Percentiles rank a stretch among this genome's conserved stretches.
phyloP scores from a whole-genome alignment of 768 basidiomycete species.

The Pleurotus platypus region DNA sequence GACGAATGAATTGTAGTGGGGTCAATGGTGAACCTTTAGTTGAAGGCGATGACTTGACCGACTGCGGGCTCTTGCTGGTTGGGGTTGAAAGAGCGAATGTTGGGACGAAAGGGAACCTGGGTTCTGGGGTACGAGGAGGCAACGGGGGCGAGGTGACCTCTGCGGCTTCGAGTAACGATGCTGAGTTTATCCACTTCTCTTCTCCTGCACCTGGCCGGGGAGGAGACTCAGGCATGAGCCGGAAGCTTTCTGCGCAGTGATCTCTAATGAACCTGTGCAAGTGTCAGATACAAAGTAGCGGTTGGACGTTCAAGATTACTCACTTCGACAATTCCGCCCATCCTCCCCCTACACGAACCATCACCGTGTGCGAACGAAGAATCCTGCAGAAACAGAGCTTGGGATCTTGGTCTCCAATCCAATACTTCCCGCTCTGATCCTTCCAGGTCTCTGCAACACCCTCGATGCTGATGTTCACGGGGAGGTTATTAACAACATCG shows the following conservation, averaged over 20 bases:
- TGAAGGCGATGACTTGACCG: conserved; percentile 47
- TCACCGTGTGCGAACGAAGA: conserved; percentile 86
- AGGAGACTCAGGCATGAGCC: conserved; percentile 65
- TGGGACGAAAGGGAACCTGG: conserved; percentile 50
- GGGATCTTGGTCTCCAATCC: conserved; percentile 91
- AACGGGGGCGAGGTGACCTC: conserved; percentile 29
- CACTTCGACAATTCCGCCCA: conserved; percentile 92
- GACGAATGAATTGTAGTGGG: conserved; percentile 81
- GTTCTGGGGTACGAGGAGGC: conserved; percentile 68
- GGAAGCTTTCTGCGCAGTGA: conserved; percentile 82
- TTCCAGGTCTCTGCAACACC: conserved; percentile 83
- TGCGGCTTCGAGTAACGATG: conserved; percentile 62
- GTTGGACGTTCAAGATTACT: conserved; percentile 20
- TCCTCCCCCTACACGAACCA: conserved; percentile 95
- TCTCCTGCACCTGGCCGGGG: conserved; percentile 49
- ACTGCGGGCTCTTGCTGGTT: conserved; percentile 46
- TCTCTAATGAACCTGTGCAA: conserved; percentile 73
- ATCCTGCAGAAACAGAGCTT: conserved; percentile 92
- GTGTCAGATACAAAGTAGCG: conserved; percentile 9
- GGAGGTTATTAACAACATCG: conserved; percentile 85
- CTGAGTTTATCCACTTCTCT: conserved; percentile 83
- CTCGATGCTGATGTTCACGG: conserved; percentile 79
- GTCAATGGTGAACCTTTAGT: conserved; percentile 71
- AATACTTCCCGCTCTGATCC: conserved; percentile 92
- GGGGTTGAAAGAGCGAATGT: conserved; percentile 66